Evolutionary conservation across 805 yeast species (phyloP), one percentile per base, ranked within the genome.

Genomic region (Pichia gijzeniarum): DNA sequence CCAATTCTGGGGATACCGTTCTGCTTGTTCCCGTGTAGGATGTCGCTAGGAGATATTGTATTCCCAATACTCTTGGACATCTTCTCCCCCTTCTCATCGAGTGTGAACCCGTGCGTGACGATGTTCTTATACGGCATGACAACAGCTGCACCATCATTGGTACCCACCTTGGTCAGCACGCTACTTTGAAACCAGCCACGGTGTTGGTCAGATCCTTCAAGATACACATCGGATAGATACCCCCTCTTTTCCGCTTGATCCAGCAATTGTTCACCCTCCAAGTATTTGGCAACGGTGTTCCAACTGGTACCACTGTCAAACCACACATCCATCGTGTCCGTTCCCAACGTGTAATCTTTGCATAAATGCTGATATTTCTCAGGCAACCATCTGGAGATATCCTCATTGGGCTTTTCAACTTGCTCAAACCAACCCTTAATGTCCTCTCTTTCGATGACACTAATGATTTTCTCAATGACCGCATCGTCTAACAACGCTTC

Each of bases 181-280:
- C 96, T 88, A 28, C 96, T 86, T 67, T 93, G 99, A 62, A 93
- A 93, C 99, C 99, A 93, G 1, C 99, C 99, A 49, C 99, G 76
- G 60, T 93, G 99, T 63, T 93, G 99, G 60, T 93, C 99, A n/a
- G 90, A 79, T 2, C 99, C 99, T 69, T 93, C 99, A 13, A 91
- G 63, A 59, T 88, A 91, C n/a, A 87, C 74, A 63, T 90, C 95
- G 0, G 95, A 82, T 4, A 80, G 54, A n/a, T 65, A 67, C 0
- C 66, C 68, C 27, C 79, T 68, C 1, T 57, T 41, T 7, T 52
- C 48, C 4, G 67, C 64, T 40, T 58, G 59, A 2, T 60, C 58
- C 5, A 60, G 27, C 12, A 72, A 53, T 1, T 63, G 61, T 30
- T 65, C 63, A 12, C 67, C 50, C 3, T 54, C 49, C 30, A 71